These are phyloP conservation scores for Suhomyces guaymorum DNA, from an alignment of 1,139 yeast genomes.

Conservation along the genomic window DNA sequence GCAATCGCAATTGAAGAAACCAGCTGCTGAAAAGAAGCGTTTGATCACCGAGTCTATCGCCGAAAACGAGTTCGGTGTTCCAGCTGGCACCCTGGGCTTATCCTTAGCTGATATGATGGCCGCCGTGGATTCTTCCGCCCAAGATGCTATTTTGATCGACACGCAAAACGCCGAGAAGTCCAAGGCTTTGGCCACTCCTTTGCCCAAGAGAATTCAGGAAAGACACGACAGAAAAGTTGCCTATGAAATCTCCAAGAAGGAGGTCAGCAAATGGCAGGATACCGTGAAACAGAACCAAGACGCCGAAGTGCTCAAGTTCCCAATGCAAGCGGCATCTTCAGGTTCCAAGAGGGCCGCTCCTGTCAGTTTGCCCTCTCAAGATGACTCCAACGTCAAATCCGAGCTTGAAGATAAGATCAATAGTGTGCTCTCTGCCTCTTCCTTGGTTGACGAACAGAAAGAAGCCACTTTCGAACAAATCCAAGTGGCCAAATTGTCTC, in stretches of 20 bases:
- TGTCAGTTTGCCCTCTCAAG: slow-evolving; percentile 31
- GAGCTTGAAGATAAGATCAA: slow-evolving; percentile 72
- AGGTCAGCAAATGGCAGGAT: slow-evolving; percentile 87
- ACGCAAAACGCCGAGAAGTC: slow-evolving; percentile 27
- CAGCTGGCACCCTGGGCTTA: slow-evolving; percentile 57
- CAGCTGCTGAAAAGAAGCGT: slow-evolving; percentile 39
- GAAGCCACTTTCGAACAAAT: slow-evolving; percentile 85
- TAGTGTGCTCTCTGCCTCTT: slow-evolving; percentile 60
- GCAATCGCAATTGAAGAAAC: slow-evolving; percentile 32
- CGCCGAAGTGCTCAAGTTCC: slow-evolving; percentile 83
- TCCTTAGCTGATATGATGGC: slow-evolving; percentile 76
- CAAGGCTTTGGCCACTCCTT: slow-evolving; percentile 70
- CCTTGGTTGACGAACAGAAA: slow-evolving; percentile 69
- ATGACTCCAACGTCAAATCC: slow-evolving; percentile 42
- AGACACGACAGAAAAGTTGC: slow-evolving; percentile 90
- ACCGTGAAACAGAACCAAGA: slow-evolving; percentile 74
- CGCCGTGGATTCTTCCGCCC: slow-evolving; percentile 51
- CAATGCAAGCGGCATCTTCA: slow-evolving; percentile 52
- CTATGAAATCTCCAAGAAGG: slow-evolving; percentile 82
- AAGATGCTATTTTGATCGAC: slow-evolving; percentile 55
- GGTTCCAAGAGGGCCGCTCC: slow-evolving; percentile 58
- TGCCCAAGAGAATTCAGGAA: slow-evolving; percentile 82
- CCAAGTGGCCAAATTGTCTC: slow-evolving; percentile 76
- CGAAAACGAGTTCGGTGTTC: slow-evolving; percentile 74
- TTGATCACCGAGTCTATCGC: slow-evolving; percentile 54